Evolutionary conservation across 441 rosid genomes (phyloP).

Genomic region (Eruca vesicaria): DNA sequence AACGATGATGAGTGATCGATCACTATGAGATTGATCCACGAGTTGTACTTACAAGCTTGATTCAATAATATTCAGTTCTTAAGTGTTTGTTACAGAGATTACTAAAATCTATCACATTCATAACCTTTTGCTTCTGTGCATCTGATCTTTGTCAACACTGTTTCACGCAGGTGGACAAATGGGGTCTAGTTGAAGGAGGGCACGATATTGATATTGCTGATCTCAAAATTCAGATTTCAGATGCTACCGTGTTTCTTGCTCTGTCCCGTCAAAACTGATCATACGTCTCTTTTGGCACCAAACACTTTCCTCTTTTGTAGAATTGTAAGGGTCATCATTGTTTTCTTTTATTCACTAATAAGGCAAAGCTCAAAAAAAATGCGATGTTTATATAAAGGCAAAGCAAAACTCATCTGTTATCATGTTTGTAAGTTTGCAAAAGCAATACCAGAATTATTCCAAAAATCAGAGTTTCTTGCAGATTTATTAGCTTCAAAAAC

Average conservation of each 20-base stretch:
- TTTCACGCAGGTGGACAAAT: slow-evolving; percentile 66
- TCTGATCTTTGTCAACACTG: slow-evolving; percentile 10
- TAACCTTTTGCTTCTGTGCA: not conserved
- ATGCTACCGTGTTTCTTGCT: slow-evolving; percentile 87
- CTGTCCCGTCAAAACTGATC: slow-evolving; percentile 56
- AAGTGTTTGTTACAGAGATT: too few species aligned
- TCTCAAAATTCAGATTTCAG: slow-evolving; percentile 84
- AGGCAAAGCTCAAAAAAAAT: not conserved
- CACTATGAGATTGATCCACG: too few species aligned
- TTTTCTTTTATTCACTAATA: not conserved
- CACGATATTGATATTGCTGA: slow-evolving; percentile 94
- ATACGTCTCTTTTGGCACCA: not conserved
- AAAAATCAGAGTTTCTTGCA: slow-evolving; percentile 4
- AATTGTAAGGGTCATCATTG: slow-evolving; percentile 18
- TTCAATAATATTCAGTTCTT: too few species aligned
- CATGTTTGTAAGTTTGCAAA: not conserved
- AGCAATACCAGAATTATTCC: slow-evolving; percentile 17
- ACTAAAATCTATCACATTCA: too few species aligned
- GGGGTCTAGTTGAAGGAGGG: slow-evolving; percentile 99
- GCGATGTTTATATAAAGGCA: not conserved
- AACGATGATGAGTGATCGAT: too few species aligned
- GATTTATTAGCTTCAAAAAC: slow-evolving; percentile 13
- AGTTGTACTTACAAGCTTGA: too few species aligned
- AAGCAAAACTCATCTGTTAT: not conserved
- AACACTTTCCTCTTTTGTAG: slow-evolving; percentile 16